Evolutionary conservation across 1,284 basidiomycete genomes (phyloP).

Genomic region (Tilletiaria anomala): DNA sequence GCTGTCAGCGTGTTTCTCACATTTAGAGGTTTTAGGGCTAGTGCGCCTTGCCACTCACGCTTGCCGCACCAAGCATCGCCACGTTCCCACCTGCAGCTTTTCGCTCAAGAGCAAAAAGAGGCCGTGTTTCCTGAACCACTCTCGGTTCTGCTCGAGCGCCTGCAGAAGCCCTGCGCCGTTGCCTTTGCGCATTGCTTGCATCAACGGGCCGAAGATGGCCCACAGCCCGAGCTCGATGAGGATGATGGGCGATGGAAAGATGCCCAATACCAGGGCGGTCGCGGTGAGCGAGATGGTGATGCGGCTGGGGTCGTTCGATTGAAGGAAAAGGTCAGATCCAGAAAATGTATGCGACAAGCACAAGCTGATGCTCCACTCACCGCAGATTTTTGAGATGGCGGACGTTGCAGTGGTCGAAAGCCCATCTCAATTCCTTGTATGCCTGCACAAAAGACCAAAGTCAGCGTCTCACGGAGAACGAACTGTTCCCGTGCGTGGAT

Average conservation of each 20-base stretch:
- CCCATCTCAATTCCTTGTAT: constrained; percentile 36
- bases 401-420: constrained; percentile 37
- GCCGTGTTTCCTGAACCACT: constrained; percentile 36
- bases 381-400: constrained; percentile 28
- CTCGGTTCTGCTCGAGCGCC: constrained; percentile 31
- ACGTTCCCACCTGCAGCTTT: constrained; percentile 40
- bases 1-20: too few species aligned
- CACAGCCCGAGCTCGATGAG: constrained; percentile 29
- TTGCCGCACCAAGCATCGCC: constrained; percentile 40
- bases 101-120: constrained; percentile 40
- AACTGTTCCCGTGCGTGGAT: not conserved
- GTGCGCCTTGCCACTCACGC: too few species aligned
- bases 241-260: constrained; percentile 31
- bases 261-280: constrained; percentile 40
- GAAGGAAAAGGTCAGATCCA: not conserved
- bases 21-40: too few species aligned
- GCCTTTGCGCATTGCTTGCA: constrained; percentile 24
- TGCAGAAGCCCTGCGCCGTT: constrained; percentile 24
- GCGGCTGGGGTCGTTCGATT: constrained; percentile 10
- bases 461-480: too few species aligned
- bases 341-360: not conserved
- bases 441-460: constrained; percentile 14
- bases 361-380: constrained; percentile 2
- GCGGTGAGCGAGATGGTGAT: constrained; percentile 40
- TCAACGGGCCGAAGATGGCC: constrained; percentile 18